Evolutionary conservation across 768 basidiomycete genomes (phyloP).

Genomic region (Suillus placidus): DNA sequence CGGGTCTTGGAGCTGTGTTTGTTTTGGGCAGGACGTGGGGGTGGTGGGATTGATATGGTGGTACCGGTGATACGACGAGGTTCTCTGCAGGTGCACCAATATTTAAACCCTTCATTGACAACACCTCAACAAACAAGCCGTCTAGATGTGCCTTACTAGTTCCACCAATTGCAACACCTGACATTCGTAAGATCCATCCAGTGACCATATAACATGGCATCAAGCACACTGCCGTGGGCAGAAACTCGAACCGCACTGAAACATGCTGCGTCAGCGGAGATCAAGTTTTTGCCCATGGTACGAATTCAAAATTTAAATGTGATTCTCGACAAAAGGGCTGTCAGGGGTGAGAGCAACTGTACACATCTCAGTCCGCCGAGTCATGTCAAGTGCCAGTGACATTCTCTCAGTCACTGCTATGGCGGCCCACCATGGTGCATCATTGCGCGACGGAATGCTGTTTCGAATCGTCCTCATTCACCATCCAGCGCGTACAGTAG

Average conservation of each 20-base stretch:
- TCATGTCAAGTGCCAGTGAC: neutral
- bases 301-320: neutral
- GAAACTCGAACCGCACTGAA: neutral
- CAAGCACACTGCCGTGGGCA: neutral
- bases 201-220: neutral
- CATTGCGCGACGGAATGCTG: neutral
- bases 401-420: neutral
- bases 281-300: neutral
- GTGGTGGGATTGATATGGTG: conserved; percentile 1
- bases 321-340: neutral
- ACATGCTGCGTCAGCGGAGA: neutral
- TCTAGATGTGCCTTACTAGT: neutral
- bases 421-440: neutral
- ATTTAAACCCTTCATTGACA: neutral
- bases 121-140: neutral
- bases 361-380: neutral
- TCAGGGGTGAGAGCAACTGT: too few species aligned
- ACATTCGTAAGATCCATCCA: neutral
- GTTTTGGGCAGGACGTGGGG: conserved; percentile 10
- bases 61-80: neutral
- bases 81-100: neutral
- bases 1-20: conserved; percentile 1
- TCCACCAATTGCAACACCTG: neutral
- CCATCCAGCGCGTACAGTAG: neutral
- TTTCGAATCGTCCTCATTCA: neutral